Conservation (phyloP, 2,329 filamentous ascomycete species). For the Aspergillus brasiliensis region DNA sequence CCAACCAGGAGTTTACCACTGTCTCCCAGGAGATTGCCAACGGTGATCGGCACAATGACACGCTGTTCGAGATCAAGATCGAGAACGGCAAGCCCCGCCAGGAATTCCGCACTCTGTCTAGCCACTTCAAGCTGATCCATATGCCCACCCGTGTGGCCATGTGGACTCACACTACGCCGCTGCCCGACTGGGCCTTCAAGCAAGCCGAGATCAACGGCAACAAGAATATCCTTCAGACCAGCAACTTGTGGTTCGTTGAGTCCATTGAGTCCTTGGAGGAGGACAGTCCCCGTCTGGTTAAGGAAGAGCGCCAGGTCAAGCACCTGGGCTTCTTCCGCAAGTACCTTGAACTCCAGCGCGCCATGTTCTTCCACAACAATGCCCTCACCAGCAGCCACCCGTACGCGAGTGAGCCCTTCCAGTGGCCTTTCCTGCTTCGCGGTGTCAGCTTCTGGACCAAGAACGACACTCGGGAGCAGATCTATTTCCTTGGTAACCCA, state of each 20-base stretch:
- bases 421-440: conserved; percentile 96
- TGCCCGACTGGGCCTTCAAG: conserved; percentile 97
- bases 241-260: conserved; percentile 93
- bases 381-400: conserved; percentile 96
- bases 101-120: conserved; percentile 85
- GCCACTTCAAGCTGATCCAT: conserved; percentile 95
- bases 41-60: conserved; percentile 78
- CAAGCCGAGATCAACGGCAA: conserved; percentile 99
- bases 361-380: conserved; percentile 99
- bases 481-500: conserved; percentile 97
- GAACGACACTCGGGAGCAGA: conserved; percentile 90
- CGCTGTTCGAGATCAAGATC: conserved; percentile 87
- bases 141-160: conserved; percentile 94
- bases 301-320: conserved; percentile 78
- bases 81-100: conserved; percentile 79
- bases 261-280: conserved; percentile 78
- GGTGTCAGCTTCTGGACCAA: conserved; percentile 99
- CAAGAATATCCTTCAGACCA: conserved; percentile 86
- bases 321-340: conserved; percentile 85
- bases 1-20: conserved; percentile 97
- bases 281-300: conserved; percentile 73
- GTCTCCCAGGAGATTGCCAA: conserved; percentile 71
- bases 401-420: conserved; percentile 90
- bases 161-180: conserved; percentile 94
- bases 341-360: conserved; percentile 93